Percentiles rank a stretch among this genome's conserved stretches.
Evolutionary conservation across 2,329 filamentous ascomycete species (phyloP).

Genomic region (Graphilbum fragrans): DNA sequence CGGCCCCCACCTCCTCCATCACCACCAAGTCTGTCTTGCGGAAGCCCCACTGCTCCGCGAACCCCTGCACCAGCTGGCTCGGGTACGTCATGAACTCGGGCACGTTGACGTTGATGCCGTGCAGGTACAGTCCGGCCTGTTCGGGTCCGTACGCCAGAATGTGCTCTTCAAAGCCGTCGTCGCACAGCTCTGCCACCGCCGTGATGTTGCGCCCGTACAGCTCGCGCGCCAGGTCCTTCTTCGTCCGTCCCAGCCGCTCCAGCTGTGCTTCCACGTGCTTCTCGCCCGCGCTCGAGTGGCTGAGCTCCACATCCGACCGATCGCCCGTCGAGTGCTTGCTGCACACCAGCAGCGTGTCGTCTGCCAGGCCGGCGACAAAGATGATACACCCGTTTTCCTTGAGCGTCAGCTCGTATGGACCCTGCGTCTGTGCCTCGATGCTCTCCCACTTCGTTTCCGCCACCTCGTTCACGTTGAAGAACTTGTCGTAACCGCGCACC

Average conservation of each 20-base stretch:
- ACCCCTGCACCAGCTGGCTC: conserved; percentile 69
- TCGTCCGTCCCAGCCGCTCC: conserved; percentile 61
- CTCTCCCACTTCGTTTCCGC: conserved; percentile 70
- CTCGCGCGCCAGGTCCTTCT: conserved; percentile 63
- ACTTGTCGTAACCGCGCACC: conserved; percentile 92
- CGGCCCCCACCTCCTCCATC: conserved; percentile 60
- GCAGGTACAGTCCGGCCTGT: conserved; percentile 80
- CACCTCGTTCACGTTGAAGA: conserved; percentile 89
- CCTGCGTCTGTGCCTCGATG: conserved; percentile 62
- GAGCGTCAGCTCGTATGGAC: conserved; percentile 88
- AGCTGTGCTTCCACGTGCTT: conserved; percentile 72
- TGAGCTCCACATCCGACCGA: conserved; percentile 57
- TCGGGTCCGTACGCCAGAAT: conserved; percentile 80
- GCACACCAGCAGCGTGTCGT: conserved; percentile 85
- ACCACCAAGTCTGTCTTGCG: conserved; percentile 72
- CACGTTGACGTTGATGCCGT: conserved; percentile 93
- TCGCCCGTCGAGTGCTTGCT: conserved; percentile 94
- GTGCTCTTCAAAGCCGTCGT: conserved; percentile 94
- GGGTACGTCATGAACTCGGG: conserved; percentile 84
- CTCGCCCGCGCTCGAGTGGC: conserved; percentile 79
- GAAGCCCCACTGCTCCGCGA: conserved; percentile 90
- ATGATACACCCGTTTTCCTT: conserved; percentile 99
- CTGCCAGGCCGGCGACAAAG: conserved; percentile 84
- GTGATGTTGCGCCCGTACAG: conserved; percentile 77
- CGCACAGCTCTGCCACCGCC: conserved; percentile 89